Evolutionary conservation across 2,329 filamentous ascomycete species (phyloP), one percentile per base, ranked within the genome.

Genomic region (Aspergillus thermomutatus): DNA sequence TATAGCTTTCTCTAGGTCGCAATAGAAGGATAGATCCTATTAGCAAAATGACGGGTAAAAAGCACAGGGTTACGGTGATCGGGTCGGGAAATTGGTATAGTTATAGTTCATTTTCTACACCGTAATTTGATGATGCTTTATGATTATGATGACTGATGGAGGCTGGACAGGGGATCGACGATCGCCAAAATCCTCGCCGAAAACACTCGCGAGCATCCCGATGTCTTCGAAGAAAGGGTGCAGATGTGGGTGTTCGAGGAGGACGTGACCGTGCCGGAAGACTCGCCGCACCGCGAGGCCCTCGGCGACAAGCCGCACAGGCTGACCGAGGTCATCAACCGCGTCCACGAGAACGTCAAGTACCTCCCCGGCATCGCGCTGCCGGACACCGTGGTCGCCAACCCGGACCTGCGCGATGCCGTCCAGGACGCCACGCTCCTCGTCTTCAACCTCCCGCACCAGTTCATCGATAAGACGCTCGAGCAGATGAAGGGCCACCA

Each of bases 201-300:
- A 75, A 97, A 95, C 76, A 90, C 90, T 45, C 83, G 82, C 59
- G 86, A 83, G 57, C 81, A 95, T 76, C 82, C 86, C 4, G 83
- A 91, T 31, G 72, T 96, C 46, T 97, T 97, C 72, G 90, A 96
- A 69, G 81, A 87, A 71, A 81, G 91, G 55, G 91, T 97, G 53
- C 89, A 93, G 75, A 96, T 97, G 92, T 97, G 92, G 92, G 92
- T 97, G 68, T 96, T 86, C 72, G 92, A 97, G 76, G 92, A 97
- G 75, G 83, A 94, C n/a, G 87, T 94, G 61, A 82, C 82, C 47
- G 79, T 96, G 37, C 78, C 89, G 3, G 81, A 87, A 64, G 81
- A 82, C 62, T 92, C 89, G 51, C 84, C 84, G 64, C 82, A 90
- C 76, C 91, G 89, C 81, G 81, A 87, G 65, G 76, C 79, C 49